Base-by-base conservation (phyloP, 2,329 filamentous ascomycete species). In the Colletotrichum orbiculare region DNA sequence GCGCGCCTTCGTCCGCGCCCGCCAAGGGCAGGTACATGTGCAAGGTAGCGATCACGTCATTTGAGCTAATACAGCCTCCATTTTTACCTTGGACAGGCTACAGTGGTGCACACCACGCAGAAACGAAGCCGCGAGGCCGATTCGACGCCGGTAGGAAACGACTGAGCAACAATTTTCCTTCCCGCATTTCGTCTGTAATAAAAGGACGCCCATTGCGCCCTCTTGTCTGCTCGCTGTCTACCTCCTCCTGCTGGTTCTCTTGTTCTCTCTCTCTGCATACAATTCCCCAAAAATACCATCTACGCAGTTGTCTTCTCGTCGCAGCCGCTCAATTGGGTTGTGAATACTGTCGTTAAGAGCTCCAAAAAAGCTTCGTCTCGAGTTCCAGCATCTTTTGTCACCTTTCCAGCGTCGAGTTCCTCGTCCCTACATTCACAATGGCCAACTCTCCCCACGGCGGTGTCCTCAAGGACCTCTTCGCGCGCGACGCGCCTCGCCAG, bases 401-500 rank as follows among this genome's bases (percentile, higher is more conserved):
- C 4, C 46, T 48, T 13, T 38, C 47, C 3, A 35, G n/a, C n/a
- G 15, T 60, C 39, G 39, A 54, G 6, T 25, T 25, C 25, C 25
- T 25, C 25, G 25, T 25, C 25, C 25, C 25, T 25, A 25, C 25
- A 25, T 4, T 70, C 74, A 83, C 69, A 70, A 90, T 90, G 88
- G 87, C 88, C 74, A 90, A 90, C 80, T 73, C 87, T 78, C 92
- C 92, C 71, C 91, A 96, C 77, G 95, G 95, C 82, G 96, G 96
- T 76, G 85, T 95, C 85, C 92, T 99, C 76, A 98, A 98, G 91
- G 96, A 99, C 86, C 89, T 99, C 77, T 87, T 98, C 73, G 94
- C 94, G 71, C 91, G 96, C 82, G 96, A 99, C 87, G 87, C 90
- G 69, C 92, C 92, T 71, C 89, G 91, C 75, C 91, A 96, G 71